A percentile compares a stretch with the other conserved stretches of the same genome.
Conservation (phyloP, 768 basidiomycete genomes). For the Suillus paluster region DNA sequence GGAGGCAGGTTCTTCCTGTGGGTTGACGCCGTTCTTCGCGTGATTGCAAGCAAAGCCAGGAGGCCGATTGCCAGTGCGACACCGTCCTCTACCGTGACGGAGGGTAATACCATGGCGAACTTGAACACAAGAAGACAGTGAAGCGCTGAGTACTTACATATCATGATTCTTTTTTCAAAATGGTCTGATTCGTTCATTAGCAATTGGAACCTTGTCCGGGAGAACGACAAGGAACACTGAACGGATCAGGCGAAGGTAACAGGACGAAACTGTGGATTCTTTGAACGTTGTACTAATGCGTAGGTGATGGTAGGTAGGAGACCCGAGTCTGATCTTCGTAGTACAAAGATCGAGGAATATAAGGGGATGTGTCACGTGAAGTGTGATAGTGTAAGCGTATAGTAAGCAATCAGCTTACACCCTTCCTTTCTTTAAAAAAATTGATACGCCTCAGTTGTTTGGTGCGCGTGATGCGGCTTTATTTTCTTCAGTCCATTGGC, state of each 20-base stretch:
- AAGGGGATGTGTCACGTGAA: background rate
- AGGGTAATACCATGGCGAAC: too few species aligned
- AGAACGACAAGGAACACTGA: background rate
- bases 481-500: too few species aligned
- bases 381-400: background rate
- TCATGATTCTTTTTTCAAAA: too few species aligned
- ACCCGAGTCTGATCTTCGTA: background rate
- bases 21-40: too few species aligned
- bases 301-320: background rate
- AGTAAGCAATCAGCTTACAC: background rate
- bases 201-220: background rate
- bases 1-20: slow-evolving; percentile 36
- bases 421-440: background rate
- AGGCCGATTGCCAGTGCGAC: too few species aligned
- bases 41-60: too few species aligned
- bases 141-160: too few species aligned
- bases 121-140: too few species aligned
- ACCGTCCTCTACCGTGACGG: too few species aligned
- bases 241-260: background rate
- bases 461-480: too few species aligned
- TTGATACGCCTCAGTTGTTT: too few species aligned
- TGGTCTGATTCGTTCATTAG: too few species aligned
- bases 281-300: background rate
- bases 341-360: background rate
- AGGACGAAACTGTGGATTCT: background rate